Percentiles rank a stretch among this genome's conserved stretches.
Conservation (phyloP, 306 rosid species). For the Adenanthera pavonina region DNA sequence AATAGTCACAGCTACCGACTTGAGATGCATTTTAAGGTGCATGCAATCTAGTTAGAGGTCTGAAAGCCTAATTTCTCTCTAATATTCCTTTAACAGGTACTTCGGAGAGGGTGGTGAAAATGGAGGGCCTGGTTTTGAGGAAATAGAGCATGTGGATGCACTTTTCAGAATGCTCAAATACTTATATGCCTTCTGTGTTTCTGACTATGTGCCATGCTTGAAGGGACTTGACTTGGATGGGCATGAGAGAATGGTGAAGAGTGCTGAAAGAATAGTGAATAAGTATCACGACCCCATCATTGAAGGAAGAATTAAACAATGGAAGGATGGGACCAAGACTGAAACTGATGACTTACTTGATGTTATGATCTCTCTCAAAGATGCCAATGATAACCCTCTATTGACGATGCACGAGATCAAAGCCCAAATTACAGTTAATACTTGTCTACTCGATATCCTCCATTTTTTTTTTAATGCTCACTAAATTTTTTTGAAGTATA, state of each 20-base stretch:
- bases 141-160: not conserved
- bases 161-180: not conserved
- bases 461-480: too few species aligned
- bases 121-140: constrained; percentile 48
- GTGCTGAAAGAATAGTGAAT: not conserved
- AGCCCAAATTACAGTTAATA: not conserved
- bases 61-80: not conserved
- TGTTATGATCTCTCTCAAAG: not conserved
- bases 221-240: not conserved
- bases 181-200: not conserved
- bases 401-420: not conserved
- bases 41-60: too few species aligned
- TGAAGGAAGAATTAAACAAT: not conserved
- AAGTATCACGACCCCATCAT: not conserved
- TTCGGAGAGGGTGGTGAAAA: constrained; percentile 39
- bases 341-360: not conserved
- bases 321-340: not conserved
- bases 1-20: too few species aligned
- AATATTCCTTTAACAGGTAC: not conserved
- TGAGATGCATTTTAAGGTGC: too few species aligned
- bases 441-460: not conserved
- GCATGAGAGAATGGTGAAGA: not conserved
- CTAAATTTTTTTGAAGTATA: too few species aligned
- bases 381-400: not conserved
- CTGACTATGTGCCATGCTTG: not conserved